phyloP scores from a whole-genome alignment of 805 yeast genomes.

The Jamesozyma hellenica region DNA sequence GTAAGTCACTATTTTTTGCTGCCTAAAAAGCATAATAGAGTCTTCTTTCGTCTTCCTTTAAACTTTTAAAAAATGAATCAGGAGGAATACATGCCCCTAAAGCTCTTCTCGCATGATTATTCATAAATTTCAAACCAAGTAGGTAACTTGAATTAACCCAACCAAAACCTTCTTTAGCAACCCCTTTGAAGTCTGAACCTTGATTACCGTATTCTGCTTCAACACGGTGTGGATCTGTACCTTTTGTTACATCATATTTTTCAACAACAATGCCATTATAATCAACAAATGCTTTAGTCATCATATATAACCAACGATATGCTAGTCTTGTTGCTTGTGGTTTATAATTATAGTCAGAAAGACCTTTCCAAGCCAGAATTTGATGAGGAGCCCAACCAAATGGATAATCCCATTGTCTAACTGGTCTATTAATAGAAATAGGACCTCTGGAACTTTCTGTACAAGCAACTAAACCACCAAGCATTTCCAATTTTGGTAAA shows the following conservation, averaged over 20 bases:
- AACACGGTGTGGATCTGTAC: slow-evolving; percentile 77
- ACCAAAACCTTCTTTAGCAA: slow-evolving; percentile 91
- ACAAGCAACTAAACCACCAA: slow-evolving; percentile 84
- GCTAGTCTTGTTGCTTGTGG: slow-evolving; percentile 58
- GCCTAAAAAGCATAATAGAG: no score
- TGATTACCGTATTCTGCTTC: slow-evolving; percentile 98
- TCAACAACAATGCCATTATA: slow-evolving; percentile 93
- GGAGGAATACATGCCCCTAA: slow-evolving; percentile 74
- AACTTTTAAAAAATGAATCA: slow-evolving; percentile 41
- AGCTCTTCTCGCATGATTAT: slow-evolving; percentile 57
- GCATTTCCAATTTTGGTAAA: slow-evolving; percentile 61
- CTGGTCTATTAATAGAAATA: slow-evolving; percentile 56
- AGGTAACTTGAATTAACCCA: slow-evolving; percentile 90
- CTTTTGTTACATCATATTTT: slow-evolving; percentile 79
- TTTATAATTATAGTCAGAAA: slow-evolving; percentile 56
- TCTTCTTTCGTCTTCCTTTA: slow-evolving; percentile 34
- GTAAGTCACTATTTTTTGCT: no score
- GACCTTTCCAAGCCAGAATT: slow-evolving; percentile 84
- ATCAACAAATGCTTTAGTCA: slow-evolving; percentile 82
- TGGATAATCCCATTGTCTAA: slow-evolving; percentile 96
- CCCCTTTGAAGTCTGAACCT: slow-evolving; percentile 84
- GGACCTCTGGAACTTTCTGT: slow-evolving; percentile 64
- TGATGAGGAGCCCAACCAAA: slow-evolving; percentile 99
- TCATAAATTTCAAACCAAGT: slow-evolving; percentile 58
- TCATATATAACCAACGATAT: slow-evolving; percentile 76